Evolutionary conservation across 257 asterid species (phyloP).

Genomic region (Sherardia arvensis): DNA sequence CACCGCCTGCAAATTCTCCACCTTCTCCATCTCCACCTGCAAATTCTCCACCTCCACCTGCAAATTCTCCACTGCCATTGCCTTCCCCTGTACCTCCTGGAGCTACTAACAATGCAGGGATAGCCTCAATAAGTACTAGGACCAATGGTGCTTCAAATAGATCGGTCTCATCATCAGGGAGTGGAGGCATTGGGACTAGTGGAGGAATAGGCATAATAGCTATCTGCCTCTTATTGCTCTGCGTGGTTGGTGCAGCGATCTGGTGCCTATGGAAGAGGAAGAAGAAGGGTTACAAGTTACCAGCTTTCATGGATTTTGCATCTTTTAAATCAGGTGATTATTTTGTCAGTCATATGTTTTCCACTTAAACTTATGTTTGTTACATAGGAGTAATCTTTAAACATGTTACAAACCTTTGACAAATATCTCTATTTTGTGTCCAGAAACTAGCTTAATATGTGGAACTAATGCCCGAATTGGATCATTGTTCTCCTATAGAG

Average conservation of each 20-base stretch:
- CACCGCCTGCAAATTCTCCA: too few species aligned
- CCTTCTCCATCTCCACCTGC: conserved; percentile 25
- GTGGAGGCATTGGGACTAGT: conserved; percentile 45
- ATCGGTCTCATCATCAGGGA: conserved; percentile 26
- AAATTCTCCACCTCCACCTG: too few species aligned
- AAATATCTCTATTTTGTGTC: conserved; percentile 16
- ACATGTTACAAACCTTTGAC: conserved; percentile 10
- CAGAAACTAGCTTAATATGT: conserved; percentile 52
- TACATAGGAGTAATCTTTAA: too few species aligned
- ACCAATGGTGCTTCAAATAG: conserved; percentile 26
- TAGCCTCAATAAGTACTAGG: too few species aligned
- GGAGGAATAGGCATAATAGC: conserved; percentile 33
- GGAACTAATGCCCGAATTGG: conserved; percentile 26
- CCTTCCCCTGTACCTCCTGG: conserved; percentile 35
- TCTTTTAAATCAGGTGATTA: conserved; percentile 56
- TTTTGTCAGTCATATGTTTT: neutral
- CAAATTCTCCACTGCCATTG: neutral
- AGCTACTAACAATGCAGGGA: conserved; percentile 24
- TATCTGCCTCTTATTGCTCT: conserved; percentile 38
- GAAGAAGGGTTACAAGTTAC: conserved; percentile 54
- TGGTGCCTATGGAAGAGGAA: conserved; percentile 55
- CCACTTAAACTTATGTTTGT: too few species aligned
- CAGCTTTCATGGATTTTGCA: conserved; percentile 31
- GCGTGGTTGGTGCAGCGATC: conserved; percentile 36
- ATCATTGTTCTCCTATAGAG: conserved; percentile 64